These are phyloP conservation scores for Blastobotrys arbuscula DNA, from an alignment of 1,139 yeast genomes.

Conservation along the genomic window DNA sequence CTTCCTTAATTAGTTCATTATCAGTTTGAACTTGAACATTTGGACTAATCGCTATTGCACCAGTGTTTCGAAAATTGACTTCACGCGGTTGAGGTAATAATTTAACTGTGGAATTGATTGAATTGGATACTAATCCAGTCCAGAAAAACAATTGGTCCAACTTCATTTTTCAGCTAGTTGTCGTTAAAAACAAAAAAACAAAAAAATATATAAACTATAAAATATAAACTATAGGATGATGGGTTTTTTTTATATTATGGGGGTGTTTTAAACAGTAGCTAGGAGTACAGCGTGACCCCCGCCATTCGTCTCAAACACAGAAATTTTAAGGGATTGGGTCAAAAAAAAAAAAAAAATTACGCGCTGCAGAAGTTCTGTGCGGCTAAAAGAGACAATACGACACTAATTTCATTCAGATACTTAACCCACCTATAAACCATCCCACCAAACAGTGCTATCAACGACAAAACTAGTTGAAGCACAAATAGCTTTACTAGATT, in stretches of 20 bases:
- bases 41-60: conserved; percentile 2
- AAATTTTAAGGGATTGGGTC: too few relatives aligned
- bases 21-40: background rate
- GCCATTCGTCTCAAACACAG: too few relatives aligned
- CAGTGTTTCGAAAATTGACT: conserved; percentile 1
- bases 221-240: too few relatives aligned
- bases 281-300: too few relatives aligned
- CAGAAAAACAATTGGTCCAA: background rate
- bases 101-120: background rate
- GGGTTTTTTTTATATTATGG: too few relatives aligned
- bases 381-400: too few relatives aligned
- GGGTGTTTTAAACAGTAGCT: too few relatives aligned
- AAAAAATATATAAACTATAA: too few relatives aligned
- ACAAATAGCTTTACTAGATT: conserved; percentile 32
- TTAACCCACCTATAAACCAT: conserved; percentile 22
- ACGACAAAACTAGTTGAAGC: conserved; percentile 27
- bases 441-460: conserved; percentile 27
- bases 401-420: too few relatives aligned
- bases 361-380: too few relatives aligned
- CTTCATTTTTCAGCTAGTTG: background rate
- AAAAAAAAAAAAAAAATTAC: too few relatives aligned
- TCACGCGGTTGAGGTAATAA: conserved; percentile 10
- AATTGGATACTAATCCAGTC: background rate
- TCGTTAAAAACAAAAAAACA: too few relatives aligned
- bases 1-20: conserved; percentile 9